A percentile compares a stretch with the other conserved stretches of the same genome.
Evolutionary conservation across 129 eudicot genomes (phyloP).

Genomic region (Flaveria brownii): DNA sequence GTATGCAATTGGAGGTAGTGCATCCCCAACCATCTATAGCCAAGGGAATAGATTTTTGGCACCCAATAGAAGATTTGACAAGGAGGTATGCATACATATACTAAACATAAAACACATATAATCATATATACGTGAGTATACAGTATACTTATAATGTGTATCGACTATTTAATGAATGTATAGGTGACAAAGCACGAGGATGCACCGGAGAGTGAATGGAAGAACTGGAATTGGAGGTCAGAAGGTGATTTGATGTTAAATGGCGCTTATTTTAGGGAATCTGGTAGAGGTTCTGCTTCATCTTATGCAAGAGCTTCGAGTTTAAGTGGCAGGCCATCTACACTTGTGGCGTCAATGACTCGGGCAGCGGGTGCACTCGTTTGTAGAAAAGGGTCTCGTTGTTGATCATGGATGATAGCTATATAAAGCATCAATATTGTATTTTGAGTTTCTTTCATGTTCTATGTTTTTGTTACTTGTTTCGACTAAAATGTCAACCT

Average conservation of each 20-base stretch:
- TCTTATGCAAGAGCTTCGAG: constrained; percentile 78
- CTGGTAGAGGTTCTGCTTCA: constrained; percentile 58
- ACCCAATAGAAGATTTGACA: constrained; percentile 55
- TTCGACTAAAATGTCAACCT: constrained; percentile 31
- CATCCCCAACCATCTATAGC: constrained; percentile 79
- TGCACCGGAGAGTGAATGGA: constrained; percentile 83
- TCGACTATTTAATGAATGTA: neutral
- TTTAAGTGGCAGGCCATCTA: constrained; percentile 67
- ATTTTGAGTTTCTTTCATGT: constrained; percentile 8
- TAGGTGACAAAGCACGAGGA: constrained; percentile 93
- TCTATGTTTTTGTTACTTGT: constrained; percentile 18
- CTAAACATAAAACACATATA: neutral
- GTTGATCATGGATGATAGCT: constrained; percentile 29
- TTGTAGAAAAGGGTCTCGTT: constrained; percentile 60
- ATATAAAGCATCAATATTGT: constrained; percentile 1
- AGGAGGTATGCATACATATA: constrained; percentile 46
- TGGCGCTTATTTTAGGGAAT: constrained; percentile 71
- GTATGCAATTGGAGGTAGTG: constrained; percentile 98
- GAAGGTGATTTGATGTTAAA: constrained; percentile 86
- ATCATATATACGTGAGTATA: neutral
- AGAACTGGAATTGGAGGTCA: constrained; percentile 84
- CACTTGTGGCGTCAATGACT: constrained; percentile 65
- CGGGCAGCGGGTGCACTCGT: constrained; percentile 58
- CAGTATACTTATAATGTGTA: neutral
- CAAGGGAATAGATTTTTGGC: constrained; percentile 89